These are phyloP conservation scores for Marchantia polymorpha DNA, from an alignment of 225 moss, liverwort and hornwort genomes.

Conservation along the genomic window DNA sequence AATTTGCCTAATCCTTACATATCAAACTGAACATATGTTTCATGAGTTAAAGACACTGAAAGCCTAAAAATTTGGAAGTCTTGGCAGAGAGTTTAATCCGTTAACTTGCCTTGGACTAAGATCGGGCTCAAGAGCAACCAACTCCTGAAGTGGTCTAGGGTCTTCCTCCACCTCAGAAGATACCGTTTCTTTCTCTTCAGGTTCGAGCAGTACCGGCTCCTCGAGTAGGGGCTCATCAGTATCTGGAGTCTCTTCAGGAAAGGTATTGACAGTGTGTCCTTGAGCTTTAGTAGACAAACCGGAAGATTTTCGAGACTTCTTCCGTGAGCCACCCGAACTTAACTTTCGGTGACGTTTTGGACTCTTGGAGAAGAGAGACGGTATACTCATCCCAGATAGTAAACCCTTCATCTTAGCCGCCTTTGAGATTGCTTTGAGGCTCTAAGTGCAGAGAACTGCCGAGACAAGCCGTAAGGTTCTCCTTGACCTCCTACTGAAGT, in stretches of 20 bases:
- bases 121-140: too few relatives aligned
- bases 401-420: conserved; percentile 38
- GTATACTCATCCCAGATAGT: conserved; percentile 31
- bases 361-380: conserved; percentile 28
- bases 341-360: conserved; percentile 32
- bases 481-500: background rate
- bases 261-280: background rate
- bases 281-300: background rate
- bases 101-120: background rate
- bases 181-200: conserved; percentile 1
- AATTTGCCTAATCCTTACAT: background rate
- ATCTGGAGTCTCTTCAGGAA: background rate
- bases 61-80: background rate
- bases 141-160: background rate
- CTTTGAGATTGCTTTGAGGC: background rate
- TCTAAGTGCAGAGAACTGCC: background rate
- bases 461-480: background rate
- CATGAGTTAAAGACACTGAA: too few relatives aligned
- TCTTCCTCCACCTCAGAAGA: background rate
- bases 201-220: background rate
- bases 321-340: conserved; percentile 6
- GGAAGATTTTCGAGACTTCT: conserved; percentile 13
- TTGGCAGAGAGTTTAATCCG: background rate
- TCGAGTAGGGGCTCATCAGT: background rate
- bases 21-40: too few relatives aligned